A percentile compares a stretch with the other conserved stretches of the same genome.
These are phyloP conservation scores for Phragmites australis DNA, from an alignment of 176 grass and related monocot genomes.

Conservation along the genomic window DNA sequence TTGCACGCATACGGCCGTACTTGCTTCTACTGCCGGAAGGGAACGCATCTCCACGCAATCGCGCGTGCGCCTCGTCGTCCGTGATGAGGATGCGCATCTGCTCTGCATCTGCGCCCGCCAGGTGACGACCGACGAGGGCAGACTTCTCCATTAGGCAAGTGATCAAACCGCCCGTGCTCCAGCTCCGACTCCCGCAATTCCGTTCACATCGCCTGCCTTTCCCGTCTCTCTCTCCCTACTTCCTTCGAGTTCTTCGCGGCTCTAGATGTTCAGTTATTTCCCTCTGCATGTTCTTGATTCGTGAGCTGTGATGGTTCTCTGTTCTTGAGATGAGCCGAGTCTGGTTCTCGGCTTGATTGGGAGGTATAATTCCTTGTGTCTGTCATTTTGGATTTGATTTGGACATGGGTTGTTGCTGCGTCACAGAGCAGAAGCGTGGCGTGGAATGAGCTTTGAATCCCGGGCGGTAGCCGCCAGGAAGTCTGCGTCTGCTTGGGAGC, in stretches of 20 bases:
- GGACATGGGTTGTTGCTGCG: not conserved
- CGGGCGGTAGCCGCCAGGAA: not conserved
- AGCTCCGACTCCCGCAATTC: not conserved
- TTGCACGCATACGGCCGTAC: slow-evolving; percentile 1
- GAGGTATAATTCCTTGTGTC: not conserved
- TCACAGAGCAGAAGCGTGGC: not conserved
- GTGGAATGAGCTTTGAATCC: slow-evolving; percentile 24
- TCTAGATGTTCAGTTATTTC: no score
- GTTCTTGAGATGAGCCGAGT: no score
- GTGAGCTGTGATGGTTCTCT: no score
- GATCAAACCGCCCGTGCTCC: not conserved
- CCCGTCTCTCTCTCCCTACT: not conserved
- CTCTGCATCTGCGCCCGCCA: not conserved
- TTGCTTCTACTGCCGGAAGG: not conserved
- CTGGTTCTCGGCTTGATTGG: not conserved
- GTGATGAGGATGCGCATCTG: not conserved
- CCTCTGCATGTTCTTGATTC: no score
- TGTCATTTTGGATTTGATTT: slow-evolving; percentile 2
- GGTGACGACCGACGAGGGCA: not conserved
- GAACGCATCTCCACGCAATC: not conserved
- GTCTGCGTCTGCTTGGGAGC: not conserved
- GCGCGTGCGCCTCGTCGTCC: not conserved
- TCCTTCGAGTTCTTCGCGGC: no score
- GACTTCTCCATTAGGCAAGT: not conserved
- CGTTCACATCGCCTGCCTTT: not conserved